phyloP scores from a whole-genome alignment of 1,284 basidiomycete species.

The Phylloboletellus chloephorus region DNA sequence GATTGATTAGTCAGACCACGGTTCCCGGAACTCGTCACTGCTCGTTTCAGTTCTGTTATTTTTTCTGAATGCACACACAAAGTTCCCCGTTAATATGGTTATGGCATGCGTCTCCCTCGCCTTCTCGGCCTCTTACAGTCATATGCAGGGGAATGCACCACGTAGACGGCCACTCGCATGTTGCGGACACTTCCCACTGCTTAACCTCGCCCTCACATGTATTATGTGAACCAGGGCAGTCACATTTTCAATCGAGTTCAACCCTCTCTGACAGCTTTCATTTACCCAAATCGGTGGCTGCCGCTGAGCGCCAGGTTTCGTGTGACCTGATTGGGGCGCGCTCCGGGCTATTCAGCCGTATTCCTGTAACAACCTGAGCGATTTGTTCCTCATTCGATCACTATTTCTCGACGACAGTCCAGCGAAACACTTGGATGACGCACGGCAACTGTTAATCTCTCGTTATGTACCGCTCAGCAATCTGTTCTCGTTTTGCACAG shows the following conservation, averaged over 20 bases:
- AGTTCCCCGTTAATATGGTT: slow-evolving; percentile 33
- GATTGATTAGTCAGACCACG: slow-evolving; percentile 29
- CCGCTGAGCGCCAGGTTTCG: slow-evolving; percentile 20
- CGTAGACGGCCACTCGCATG: slow-evolving; percentile 24
- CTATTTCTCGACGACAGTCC: slow-evolving; percentile 35
- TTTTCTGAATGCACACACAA: slow-evolving; percentile 12
- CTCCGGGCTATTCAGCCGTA: slow-evolving; percentile 18
- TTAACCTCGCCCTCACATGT: slow-evolving; percentile 18
- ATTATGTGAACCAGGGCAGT: slow-evolving; percentile 26
- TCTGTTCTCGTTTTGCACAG: slow-evolving; percentile 27
- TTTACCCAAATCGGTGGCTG: slow-evolving; percentile 30
- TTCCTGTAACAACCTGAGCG: slow-evolving; percentile 11
- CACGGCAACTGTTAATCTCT: slow-evolving; percentile 28
- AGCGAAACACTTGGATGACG: slow-evolving; percentile 35
- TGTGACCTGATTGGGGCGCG: slow-evolving; percentile 23
- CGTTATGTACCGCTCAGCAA: slow-evolving; percentile 25
- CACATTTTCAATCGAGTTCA: slow-evolving; percentile 21
- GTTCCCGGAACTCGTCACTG: too few species aligned
- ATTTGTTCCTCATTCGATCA: slow-evolving; percentile 30
- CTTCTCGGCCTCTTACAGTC: slow-evolving; percentile 31
- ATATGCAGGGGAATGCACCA: slow-evolving; percentile 28
- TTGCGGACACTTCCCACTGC: slow-evolving; percentile 24
- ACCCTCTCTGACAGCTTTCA: slow-evolving; percentile 28
- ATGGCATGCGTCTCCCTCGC: slow-evolving; percentile 26
- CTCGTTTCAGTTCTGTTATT: slow-evolving; percentile 9